Conservation (phyloP, 768 basidiomycete genomes). For the Naganishia randhawae region DNA sequence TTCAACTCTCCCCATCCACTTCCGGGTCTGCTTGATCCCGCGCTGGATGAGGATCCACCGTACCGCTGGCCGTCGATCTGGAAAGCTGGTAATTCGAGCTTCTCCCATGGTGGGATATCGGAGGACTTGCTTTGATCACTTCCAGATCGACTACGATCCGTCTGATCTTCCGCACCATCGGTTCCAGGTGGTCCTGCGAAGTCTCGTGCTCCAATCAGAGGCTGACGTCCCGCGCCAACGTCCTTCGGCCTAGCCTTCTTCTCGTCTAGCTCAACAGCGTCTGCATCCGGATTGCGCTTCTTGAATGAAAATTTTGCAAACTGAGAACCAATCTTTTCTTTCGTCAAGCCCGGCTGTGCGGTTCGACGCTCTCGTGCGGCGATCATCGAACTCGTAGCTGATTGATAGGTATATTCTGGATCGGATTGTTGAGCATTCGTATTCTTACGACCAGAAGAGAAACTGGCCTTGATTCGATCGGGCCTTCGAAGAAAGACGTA, state of each 20-base stretch:
- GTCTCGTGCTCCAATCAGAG: not conserved
- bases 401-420: constrained; percentile 18
- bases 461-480: constrained; percentile 46
- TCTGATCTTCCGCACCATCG: not conserved
- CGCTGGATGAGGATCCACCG: constrained; percentile 30
- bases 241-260: not conserved
- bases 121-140: not conserved
- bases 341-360: not conserved
- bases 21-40: not conserved
- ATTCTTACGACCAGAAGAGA: constrained; percentile 32
- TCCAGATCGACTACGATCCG: constrained; percentile 3
- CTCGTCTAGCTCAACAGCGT: not conserved
- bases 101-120: constrained; percentile 50
- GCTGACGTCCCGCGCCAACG: not conserved
- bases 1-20: constrained; percentile 22
- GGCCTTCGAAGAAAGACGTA: constrained; percentile 52
- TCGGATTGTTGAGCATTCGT: constrained; percentile 4
- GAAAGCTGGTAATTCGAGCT: constrained; percentile 47
- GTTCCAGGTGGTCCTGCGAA: not conserved
- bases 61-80: constrained; percentile 44
- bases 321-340: constrained; percentile 5
- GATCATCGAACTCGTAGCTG: constrained; percentile 11
- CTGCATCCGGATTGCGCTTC: constrained; percentile 12
- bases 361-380: not conserved
- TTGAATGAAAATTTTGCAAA: constrained; percentile 27